Percentiles rank a stretch among this genome's conserved stretches.
Conservation (phyloP, 1,139 yeast genomes). For the Lodderomyces elongisporus region DNA sequence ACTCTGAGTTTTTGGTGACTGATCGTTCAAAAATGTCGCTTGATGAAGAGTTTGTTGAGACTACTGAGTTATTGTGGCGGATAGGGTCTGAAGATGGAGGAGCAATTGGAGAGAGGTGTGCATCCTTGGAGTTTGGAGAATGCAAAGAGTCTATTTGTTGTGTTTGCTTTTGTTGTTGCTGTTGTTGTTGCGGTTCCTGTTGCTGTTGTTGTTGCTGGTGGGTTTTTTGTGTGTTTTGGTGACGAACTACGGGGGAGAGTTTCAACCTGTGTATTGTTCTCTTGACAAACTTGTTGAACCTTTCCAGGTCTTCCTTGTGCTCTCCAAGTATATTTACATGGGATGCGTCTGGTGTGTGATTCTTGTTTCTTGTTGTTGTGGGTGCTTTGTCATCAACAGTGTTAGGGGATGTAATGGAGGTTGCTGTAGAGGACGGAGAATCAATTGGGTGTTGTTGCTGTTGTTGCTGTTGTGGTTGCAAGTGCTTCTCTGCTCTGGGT, state of each 20-base stretch:
- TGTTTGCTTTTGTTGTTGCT: too few species aligned
- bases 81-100: slow-evolving; percentile 2
- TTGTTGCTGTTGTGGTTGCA: too few species aligned
- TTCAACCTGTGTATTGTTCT: slow-evolving; percentile 11
- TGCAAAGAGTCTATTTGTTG: background rate
- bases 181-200: slow-evolving; percentile 1
- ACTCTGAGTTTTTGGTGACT: slow-evolving; percentile 5
- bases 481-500: too few species aligned
- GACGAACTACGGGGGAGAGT: slow-evolving; percentile 6
- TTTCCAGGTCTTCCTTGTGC: slow-evolving; percentile 3
- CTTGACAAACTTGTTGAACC: slow-evolving; percentile 9
- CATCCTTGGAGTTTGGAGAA: background rate
- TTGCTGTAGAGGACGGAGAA: slow-evolving; percentile 1
- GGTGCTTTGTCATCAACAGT: too few species aligned
- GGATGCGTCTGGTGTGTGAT: too few species aligned
- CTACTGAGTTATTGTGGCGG: slow-evolving; percentile 8
- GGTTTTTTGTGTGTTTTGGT: background rate
- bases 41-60: slow-evolving; percentile 8
- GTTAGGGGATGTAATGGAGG: background rate
- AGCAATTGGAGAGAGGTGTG: slow-evolving; percentile 1
- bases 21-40: slow-evolving; percentile 15
- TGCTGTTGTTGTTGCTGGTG: background rate
- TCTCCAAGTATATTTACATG: background rate
- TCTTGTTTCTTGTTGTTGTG: background rate
- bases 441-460: too few species aligned